phyloP scores from a whole-genome alignment of 306 rosid species.

The Potentilla sterilis region DNA sequence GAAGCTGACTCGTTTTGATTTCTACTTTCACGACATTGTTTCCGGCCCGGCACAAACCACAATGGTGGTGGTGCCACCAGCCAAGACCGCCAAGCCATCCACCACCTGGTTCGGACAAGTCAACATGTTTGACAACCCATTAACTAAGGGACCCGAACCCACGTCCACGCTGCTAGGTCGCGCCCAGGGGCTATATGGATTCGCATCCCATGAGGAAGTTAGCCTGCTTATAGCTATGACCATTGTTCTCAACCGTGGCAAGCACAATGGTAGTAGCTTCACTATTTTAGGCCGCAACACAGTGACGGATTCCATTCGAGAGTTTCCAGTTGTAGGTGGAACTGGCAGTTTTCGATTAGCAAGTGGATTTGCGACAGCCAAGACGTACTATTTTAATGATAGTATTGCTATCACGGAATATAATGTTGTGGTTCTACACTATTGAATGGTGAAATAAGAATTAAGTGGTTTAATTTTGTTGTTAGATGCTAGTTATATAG shows the following conservation, averaged over 20 bases:
- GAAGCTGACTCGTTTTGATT: conserved; percentile 5
- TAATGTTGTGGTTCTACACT: conserved; percentile 1
- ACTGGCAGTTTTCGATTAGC: background rate
- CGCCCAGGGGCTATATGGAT: conserved; percentile 21
- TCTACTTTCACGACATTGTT: conserved; percentile 22
- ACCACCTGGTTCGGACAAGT: background rate
- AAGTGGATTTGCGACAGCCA: conserved; percentile 6
- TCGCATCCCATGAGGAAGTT: background rate
- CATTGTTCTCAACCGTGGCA: background rate
- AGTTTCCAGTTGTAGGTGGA: conserved; percentile 16
- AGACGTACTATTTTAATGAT: background rate
- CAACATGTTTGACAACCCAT: conserved; percentile 1
- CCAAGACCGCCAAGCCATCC: background rate
- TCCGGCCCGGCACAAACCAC: conserved; percentile 5
- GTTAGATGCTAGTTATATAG: no score
- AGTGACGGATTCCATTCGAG: background rate
- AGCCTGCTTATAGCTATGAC: background rate
- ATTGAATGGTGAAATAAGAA: background rate
- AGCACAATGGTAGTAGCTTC: background rate
- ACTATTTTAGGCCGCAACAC: background rate
- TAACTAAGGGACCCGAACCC: conserved; percentile 13
- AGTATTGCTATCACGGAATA: background rate
- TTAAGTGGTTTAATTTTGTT: no score
- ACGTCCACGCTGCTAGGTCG: conserved; percentile 14
- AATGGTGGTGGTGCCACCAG: background rate